Evolutionary conservation across 2,329 filamentous ascomycete genomes (phyloP).

Genomic region (Huntiella decipiens): DNA sequence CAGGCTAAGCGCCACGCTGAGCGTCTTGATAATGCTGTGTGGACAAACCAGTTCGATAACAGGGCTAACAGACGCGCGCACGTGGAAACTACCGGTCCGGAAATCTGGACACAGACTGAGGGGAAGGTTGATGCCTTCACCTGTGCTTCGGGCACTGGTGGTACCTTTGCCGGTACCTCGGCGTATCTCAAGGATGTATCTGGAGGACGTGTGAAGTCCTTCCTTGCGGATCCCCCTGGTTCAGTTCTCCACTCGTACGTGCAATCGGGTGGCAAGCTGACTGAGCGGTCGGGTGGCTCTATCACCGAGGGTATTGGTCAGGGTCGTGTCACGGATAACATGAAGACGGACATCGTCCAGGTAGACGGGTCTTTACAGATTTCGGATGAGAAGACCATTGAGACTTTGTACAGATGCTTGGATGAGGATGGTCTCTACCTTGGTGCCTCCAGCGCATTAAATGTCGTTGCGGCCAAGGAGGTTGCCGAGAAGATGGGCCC

Average conservation of each 20-base stretch:
- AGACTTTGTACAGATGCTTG: conserved; percentile 92
- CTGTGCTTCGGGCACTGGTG: conserved; percentile 81
- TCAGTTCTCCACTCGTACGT: conserved; percentile 89
- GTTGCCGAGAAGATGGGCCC: conserved; percentile 77
- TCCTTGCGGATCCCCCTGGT: conserved; percentile 84
- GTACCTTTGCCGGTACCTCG: conserved; percentile 76
- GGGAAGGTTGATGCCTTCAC: conserved; percentile 87
- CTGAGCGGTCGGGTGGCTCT: conserved; percentile 64
- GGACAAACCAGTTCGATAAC: conserved; percentile 99
- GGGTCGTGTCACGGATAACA: conserved; percentile 88
- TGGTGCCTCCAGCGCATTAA: conserved; percentile 80
- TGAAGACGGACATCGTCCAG: conserved; percentile 65
- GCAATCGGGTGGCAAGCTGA: conserved; percentile 60
- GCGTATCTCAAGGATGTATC: conserved; percentile 73
- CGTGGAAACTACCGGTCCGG: conserved; percentile 89
- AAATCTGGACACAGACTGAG: conserved; percentile 85
- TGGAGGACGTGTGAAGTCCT: conserved; percentile 61
- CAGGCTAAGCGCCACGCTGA: conserved; percentile 86
- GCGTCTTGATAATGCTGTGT: conserved; percentile 67
- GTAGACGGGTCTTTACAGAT: conserved; percentile 74
- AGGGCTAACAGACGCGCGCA: conserved; percentile 82
- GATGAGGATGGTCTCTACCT: conserved; percentile 93
- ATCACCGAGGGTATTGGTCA: conserved; percentile 98
- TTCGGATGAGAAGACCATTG: conserved; percentile 81
- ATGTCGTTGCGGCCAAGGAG: conserved; percentile 89